phyloP scores from a whole-genome alignment of 1,139 yeast species.

The Ogataea hybrid region DNA sequence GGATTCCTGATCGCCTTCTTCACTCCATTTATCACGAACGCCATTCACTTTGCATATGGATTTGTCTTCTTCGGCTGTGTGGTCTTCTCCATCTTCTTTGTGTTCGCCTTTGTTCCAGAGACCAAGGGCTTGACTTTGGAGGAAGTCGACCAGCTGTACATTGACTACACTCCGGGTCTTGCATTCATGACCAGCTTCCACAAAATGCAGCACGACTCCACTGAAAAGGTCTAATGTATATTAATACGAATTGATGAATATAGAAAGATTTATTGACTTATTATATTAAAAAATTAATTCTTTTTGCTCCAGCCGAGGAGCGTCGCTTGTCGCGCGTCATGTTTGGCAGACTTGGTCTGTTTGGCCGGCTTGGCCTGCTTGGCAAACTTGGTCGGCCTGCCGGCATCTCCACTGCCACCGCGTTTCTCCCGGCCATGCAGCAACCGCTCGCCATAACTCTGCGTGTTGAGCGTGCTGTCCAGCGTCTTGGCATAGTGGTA shows the following conservation, averaged over 20 bases:
- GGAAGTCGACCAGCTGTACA: conserved; percentile 67
- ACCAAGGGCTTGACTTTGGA: conserved; percentile 75
- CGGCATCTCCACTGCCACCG: no score
- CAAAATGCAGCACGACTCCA: conserved; percentile 3
- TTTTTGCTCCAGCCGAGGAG: conserved; percentile 5
- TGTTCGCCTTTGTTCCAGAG: conserved; percentile 66
- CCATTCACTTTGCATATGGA: conserved; percentile 62
- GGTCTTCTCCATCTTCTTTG: conserved; percentile 57
- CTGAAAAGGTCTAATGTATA: conserved; percentile 1
- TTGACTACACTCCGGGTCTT: conserved; percentile 33
- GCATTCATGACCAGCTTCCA: conserved; percentile 22
- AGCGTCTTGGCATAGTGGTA: conserved; percentile 34
- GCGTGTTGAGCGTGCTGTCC: conserved; percentile 23
- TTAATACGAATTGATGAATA: conserved; percentile 4
- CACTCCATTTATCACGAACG: conserved; percentile 65
- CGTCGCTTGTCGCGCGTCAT: conserved; percentile 6
- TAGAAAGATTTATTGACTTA: neutral
- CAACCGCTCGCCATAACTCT: conserved; percentile 17
- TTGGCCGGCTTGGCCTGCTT: no score
- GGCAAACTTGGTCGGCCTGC: no score
- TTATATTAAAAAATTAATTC: neutral
- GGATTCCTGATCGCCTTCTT: conserved; percentile 76
- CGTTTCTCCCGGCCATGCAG: conserved; percentile 7
- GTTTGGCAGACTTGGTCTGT: neutral
- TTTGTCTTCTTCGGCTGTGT: conserved; percentile 74